These are phyloP conservation scores for Suillus cothurnatus DNA, from an alignment of 768 basidiomycete species.

Conservation along the genomic window DNA sequence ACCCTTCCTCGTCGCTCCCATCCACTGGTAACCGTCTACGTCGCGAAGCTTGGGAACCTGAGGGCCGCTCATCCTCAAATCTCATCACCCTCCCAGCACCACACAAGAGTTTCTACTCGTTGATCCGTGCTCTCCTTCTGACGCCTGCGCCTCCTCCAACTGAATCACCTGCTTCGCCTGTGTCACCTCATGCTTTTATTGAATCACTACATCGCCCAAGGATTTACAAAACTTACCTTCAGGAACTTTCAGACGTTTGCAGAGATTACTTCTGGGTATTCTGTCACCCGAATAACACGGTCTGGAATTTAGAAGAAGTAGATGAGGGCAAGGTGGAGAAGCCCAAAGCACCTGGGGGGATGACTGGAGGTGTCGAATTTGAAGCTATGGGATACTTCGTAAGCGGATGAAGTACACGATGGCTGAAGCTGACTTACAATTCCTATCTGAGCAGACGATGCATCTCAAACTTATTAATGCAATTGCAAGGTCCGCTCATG, in stretches of 20 bases:
- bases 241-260: conserved; percentile 86
- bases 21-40: conserved; percentile 42
- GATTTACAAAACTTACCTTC: conserved; percentile 80
- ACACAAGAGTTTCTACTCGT: conserved; percentile 71
- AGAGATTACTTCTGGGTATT: conserved; percentile 97
- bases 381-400: conserved; percentile 97
- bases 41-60: conserved; percentile 62
- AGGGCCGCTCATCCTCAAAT: conserved; percentile 44
- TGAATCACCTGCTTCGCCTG: conserved; percentile 59
- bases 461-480: conserved; percentile 89
- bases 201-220: conserved; percentile 67
- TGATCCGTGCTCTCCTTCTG: conserved; percentile 75
- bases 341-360: conserved; percentile 93
- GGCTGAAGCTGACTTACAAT: conserved; percentile 13
- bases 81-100: conserved; percentile 70
- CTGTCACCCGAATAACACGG: conserved; percentile 91
- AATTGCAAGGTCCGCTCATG: conserved; percentile 64
- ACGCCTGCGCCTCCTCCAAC: conserved; percentile 67
- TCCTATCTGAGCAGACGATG: conserved; percentile 57
- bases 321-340: conserved; percentile 86
- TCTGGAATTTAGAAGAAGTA: conserved; percentile 85
- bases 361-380: conserved; percentile 98
- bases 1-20: conserved; percentile 71
- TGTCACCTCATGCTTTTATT: conserved; percentile 83
- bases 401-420: conserved; percentile 31